Base-by-base conservation (phyloP, 140 eudicot species). In the Senecio squalidus region DNA sequence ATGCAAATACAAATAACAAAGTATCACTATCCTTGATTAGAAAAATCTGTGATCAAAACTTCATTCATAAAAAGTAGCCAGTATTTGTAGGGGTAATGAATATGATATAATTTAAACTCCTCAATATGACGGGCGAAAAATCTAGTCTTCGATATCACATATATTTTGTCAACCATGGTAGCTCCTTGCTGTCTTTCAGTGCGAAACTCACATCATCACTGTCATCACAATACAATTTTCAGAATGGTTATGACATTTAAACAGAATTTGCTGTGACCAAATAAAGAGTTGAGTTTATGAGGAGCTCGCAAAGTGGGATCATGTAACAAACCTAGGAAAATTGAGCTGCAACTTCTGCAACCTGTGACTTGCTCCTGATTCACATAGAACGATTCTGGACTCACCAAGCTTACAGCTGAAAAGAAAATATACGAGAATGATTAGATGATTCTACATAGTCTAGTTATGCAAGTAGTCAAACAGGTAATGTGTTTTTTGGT, bases 151-250 rank as follows among this genome's bases (percentile, higher is more conserved):
- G 17, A n/a, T 6, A 46, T 81, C 71, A 92, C 52, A 87, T 58
- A 47, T 92, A 92, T 70, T 84, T 87, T 70, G 93, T 77, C 84
- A 92, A 59, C 96, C 96, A 92, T 9, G 96, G 93, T 26, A 78
- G 80, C 67, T 92, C 98, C 74, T 77, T 66, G 75, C 86, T 79
- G 75, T 92, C 98, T 72, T 87, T 92, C 39, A 92, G 85, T n/a
- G 98, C 98, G 75, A 92, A 92, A 36, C 81, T 62, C 48, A 92
- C 98, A 70, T 92, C 98, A 71, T 87, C 98, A 66, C 96, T 92
- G 95, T 70, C 60, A 74, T 26, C 41, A 47, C 58, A 7, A 40
- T 18, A 52, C 44, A 53, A 25, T 14, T n/a, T 26, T 49, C 8
- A 43, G 17, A 34, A 59, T 18, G 45, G 5, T 49, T 11, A 49